Percentiles rank a stretch among this genome's conserved stretches.
phyloP scores from a whole-genome alignment of 345 rosid genomes.

The Dimocarpus longan region DNA sequence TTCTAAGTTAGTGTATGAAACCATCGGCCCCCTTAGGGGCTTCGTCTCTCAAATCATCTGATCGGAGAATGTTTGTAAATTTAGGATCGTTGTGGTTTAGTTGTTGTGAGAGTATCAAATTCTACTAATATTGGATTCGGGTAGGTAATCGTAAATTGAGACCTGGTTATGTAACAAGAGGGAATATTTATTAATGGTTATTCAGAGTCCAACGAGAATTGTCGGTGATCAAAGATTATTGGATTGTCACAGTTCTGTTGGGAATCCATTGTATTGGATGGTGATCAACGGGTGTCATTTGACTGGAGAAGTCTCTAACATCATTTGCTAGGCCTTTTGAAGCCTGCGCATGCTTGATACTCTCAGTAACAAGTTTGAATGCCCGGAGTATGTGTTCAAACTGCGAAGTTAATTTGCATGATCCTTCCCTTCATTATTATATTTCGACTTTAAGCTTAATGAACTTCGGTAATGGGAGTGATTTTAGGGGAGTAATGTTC shows the following conservation, averaged over 20 bases:
- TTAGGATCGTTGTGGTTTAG: neutral
- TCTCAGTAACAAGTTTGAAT: no score
- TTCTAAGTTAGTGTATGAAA: constrained; percentile 10
- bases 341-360: no score
- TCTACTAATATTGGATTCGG: neutral
- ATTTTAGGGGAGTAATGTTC: no score
- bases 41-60: neutral
- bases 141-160: neutral
- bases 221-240: neutral
- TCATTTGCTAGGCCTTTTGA: no score
- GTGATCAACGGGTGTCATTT: no score
- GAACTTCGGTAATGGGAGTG: no score
- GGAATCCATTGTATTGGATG: neutral
- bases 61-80: constrained; percentile 4
- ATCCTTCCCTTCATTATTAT: no score
- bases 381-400: no score
- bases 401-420: neutral
- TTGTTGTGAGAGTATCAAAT: constrained; percentile 15
- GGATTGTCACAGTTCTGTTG: neutral
- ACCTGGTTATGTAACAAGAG: neutral
- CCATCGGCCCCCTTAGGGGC: neutral
- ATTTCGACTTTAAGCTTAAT: no score
- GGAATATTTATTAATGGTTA: neutral
- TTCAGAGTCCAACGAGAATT: neutral
- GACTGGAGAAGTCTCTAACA: no score